These are phyloP conservation scores for Malassezia sp. DNA, from an alignment of 1,284 basidiomycete species.

Conservation along the genomic window DNA sequence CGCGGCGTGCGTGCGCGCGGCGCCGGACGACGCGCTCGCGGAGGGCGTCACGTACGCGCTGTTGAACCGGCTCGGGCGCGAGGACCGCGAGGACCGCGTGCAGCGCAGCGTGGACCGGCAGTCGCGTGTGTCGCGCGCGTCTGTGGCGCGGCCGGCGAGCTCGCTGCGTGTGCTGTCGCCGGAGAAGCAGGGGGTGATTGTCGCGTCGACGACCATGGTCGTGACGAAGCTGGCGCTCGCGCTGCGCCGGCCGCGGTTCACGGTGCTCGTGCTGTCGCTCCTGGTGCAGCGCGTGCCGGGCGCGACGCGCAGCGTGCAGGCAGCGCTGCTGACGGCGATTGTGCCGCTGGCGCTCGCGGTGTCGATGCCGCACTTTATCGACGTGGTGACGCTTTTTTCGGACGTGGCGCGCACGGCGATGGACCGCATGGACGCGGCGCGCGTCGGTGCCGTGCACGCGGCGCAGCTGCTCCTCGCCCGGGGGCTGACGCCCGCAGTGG, in stretches of 20 bases:
- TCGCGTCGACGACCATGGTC: constrained; percentile 65
- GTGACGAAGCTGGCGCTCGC: constrained; percentile 38
- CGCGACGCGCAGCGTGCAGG: constrained; percentile 73
- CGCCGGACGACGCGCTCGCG: constrained; percentile 76
- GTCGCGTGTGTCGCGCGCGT: constrained; percentile 18
- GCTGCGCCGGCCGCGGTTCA: constrained; percentile 30
- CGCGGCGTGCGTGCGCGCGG: constrained; percentile 71
- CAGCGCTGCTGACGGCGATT: constrained; percentile 78
- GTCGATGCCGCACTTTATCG: constrained; percentile 65
- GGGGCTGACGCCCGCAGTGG: constrained; percentile 18
- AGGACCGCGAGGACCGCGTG: constrained; percentile 41
- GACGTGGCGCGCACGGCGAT: constrained; percentile 65
- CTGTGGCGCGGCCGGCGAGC: constrained; percentile 19
- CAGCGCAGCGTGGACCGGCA: constrained; percentile 21
- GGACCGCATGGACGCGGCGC: constrained; percentile 21
- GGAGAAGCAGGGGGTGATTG: constrained; percentile 61
- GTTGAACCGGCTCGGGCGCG: constrained; percentile 78
- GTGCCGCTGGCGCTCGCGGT: constrained; percentile 76
- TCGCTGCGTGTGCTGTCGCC: too few relatives aligned
- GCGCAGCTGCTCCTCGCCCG: constrained; percentile 30
- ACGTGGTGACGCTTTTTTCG: constrained; percentile 75
- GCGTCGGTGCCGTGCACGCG: constrained; percentile 42
- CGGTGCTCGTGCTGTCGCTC: constrained; percentile 60
- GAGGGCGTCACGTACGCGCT: constrained; percentile 93
- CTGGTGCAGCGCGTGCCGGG: constrained; percentile 73